Base-by-base conservation (phyloP, 2,329 filamentous ascomycete species). In the Rhinocladiella similis region DNA sequence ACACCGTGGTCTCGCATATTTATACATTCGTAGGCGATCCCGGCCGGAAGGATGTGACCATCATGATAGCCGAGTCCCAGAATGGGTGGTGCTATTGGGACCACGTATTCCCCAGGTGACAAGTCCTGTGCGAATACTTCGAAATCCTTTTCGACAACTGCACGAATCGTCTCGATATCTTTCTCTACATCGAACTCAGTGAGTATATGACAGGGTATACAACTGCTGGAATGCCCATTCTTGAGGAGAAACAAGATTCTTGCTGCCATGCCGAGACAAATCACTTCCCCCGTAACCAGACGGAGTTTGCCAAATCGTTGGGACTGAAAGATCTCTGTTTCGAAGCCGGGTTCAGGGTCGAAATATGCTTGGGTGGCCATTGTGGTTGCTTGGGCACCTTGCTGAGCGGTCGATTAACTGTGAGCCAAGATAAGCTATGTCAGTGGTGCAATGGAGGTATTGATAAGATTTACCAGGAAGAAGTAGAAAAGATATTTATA, bases 121-220 rank as follows among this genome's bases (percentile, higher is more conserved):
- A 54, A 18, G 20, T 10, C 4, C 6, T 53, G 39, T 4, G 51
- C 48, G 18, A 51, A 55, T 1, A 56, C n/a, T n/a, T 53, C 43
- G 36, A 59, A 56, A 3, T 59, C 25, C 13, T 19, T 45, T 2
- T 53, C 27, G 22, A 59, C 16, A 3, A 59, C n/a, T 36, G 47
- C 57, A 42, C 43, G 35, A 36, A 56, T 22, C 27, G 53, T 49
- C 7, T 56, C 57, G n/a, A 3, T n/a, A 5, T 39, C 19, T 16
- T 56, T 53, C 35, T 59, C 57, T 6, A 49, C 46, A 39, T 56
- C 36, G 20, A 45, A 59, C 25, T 58, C 56, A 25, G 53, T 47
- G 3, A 20, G 14, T 18, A 58, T 20, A 16, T 58, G 50, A 18
- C 47, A 54, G 16, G 33, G 33, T 19, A 50, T 47, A 35, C 47